Evolutionary conservation across 768 basidiomycete genomes (phyloP), one percentile per base, ranked within the genome.

Genomic region (Naganishia vishniacii): DNA sequence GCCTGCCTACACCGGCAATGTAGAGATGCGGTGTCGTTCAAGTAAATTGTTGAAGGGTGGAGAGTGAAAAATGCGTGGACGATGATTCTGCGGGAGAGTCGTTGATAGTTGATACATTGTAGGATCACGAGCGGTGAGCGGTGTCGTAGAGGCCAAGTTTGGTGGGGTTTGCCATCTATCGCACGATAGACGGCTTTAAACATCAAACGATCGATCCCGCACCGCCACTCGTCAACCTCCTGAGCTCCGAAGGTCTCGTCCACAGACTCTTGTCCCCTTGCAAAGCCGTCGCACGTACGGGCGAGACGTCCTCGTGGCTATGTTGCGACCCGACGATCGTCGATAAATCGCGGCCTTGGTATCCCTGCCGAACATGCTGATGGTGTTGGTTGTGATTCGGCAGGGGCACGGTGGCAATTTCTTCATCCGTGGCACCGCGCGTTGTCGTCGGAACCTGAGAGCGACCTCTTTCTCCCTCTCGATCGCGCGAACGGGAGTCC

Each of bases 321-420:
- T 40, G 53, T 28, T 59, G 53, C 6, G 63, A 64, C 11, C 63
- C 63, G 32, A 64, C 44, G n/a, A 64, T 64, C 15, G 63, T 64
- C 31, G 47, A 51, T 11, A 64, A 37, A 6, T 64, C 63, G 9
- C 37, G 29, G 7, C 31, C 32, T 11, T 34, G 61, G 25, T 48
- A 48, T 28, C 48, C 25, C 16, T 25, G 12, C 5, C 61, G 29
- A 44, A 18, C 37, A 25, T 59, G 20, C 20, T 20, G 23, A 4
- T n/a, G 46, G 12, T 59, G 20, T n/a, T 20, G 23, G 4, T n/a
- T 29, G 12, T 29, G 41, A 15, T 45, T 60, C 32, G 59, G 31
- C 26, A 46, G 42, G 7, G 59, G 59, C 25, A 45, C 46, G 15
- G 29, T 60, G n/a, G 42, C 16, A 7, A 31, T 60, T 46, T 25